Conservation (phyloP, 2,329 filamentous ascomycete genomes). For the Trichoderma polysporum region DNA sequence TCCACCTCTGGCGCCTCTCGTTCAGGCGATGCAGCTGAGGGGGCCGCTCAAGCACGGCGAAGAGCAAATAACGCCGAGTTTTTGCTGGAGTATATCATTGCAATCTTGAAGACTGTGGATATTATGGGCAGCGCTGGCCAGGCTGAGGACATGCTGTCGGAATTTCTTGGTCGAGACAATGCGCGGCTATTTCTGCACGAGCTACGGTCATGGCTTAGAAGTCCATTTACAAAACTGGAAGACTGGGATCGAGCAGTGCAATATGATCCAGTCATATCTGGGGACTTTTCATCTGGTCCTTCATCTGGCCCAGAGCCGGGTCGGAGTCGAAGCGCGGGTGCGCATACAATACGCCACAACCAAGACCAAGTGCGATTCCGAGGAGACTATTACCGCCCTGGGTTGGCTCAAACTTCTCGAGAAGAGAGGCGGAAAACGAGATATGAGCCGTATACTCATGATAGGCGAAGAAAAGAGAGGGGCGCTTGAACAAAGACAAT, state of each 20-base stretch:
- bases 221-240: conserved; percentile 68
- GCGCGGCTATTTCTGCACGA: conserved; percentile 81
- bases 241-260: conserved; percentile 82
- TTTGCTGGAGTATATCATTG: conserved; percentile 80
- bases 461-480: not conserved
- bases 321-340: not conserved
- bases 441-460: not conserved
- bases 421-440: not conserved
- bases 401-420: not conserved
- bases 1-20: conserved; percentile 4
- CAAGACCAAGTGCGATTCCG: not conserved
- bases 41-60: conserved; percentile 26
- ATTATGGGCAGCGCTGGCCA: conserved; percentile 75
- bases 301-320: not conserved
- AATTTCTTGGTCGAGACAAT: conserved; percentile 74
- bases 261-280: conserved; percentile 46
- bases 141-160: conserved; percentile 74
- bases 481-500: not conserved
- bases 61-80: conserved; percentile 74
- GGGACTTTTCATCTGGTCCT: not conserved
- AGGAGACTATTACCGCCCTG: conserved; percentile 4
- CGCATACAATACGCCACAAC: not conserved
- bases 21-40: not conserved
- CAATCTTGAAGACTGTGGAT: conserved; percentile 79
- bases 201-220: conserved; percentile 76